Evolutionary conservation across 1,139 yeast genomes (phyloP).

Genomic region (Zygosaccharomyces sapae): DNA sequence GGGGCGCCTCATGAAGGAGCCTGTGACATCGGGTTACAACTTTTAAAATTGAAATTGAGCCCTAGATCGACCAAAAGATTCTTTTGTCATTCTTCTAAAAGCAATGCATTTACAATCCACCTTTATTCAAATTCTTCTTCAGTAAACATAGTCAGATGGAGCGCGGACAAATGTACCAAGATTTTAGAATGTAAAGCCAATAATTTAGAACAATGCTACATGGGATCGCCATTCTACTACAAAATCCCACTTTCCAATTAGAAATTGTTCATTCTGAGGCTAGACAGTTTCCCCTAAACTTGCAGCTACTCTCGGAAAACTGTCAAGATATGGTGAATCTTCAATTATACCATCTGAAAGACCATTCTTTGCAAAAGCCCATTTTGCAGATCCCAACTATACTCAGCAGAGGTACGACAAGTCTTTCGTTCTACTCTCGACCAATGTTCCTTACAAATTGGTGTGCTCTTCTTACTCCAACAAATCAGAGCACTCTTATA

Average conservation of each 20-base stretch:
- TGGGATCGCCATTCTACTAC: constrained; percentile 39
- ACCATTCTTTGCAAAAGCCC: constrained; percentile 33
- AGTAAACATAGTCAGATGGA: constrained; percentile 28
- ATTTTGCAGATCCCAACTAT: constrained; percentile 38
- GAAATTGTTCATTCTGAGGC: constrained; percentile 22
- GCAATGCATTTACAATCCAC: constrained; percentile 27
- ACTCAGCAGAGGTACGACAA: constrained; percentile 31
- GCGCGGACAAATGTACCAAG: constrained; percentile 17
- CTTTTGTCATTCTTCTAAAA: constrained; percentile 31
- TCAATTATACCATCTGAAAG: constrained; percentile 36
- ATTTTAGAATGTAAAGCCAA: constrained; percentile 3
- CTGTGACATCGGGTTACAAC: constrained; percentile 37
- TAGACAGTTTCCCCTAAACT: constrained; percentile 35
- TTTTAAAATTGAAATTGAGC: constrained; percentile 30
- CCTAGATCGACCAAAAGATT: constrained; percentile 17
- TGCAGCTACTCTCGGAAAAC: constrained; percentile 42
- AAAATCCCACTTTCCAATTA: constrained; percentile 61
- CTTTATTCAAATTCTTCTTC: constrained; percentile 34
- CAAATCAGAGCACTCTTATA: constrained; percentile 10
- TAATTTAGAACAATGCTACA: not conserved
- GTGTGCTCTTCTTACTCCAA: constrained; percentile 31
- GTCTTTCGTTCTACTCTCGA: constrained; percentile 38
- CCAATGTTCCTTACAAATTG: constrained; percentile 37
- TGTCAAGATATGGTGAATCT: constrained; percentile 32
- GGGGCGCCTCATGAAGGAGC: constrained; percentile 23